These are phyloP conservation scores for Diplodia scrobiculata DNA, from an alignment of 2,329 filamentous ascomycete species.

Conservation along the genomic window DNA sequence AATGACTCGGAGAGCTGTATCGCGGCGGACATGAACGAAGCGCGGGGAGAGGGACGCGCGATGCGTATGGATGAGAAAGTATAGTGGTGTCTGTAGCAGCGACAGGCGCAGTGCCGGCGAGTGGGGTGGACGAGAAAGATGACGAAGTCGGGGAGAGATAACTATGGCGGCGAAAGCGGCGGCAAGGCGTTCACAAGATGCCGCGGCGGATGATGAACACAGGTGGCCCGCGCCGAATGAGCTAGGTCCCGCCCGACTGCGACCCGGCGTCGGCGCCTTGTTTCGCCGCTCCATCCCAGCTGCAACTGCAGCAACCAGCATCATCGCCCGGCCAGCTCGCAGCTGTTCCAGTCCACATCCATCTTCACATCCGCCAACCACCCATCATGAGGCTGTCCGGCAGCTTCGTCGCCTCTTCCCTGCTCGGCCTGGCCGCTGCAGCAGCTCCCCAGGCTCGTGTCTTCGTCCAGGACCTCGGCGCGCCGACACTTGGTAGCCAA, in stretches of 20 bases:
- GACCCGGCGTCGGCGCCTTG: slow-evolving; percentile 11
- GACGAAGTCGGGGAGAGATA: background rate
- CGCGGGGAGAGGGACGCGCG: background rate
- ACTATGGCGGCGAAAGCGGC: slow-evolving; percentile 22
- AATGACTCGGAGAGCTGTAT: slow-evolving; percentile 31
- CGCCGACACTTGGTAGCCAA: slow-evolving; percentile 37
- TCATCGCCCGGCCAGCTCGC: slow-evolving; percentile 12
- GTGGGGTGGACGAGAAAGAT: background rate
- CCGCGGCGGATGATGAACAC: slow-evolving; percentile 14
- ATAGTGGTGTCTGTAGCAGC: slow-evolving; percentile 7
- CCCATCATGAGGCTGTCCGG: slow-evolving; percentile 51
- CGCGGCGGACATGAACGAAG: slow-evolving; percentile 23
- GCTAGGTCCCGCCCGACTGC: background rate
- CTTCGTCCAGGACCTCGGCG: slow-evolving; percentile 24
- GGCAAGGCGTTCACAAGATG: slow-evolving; percentile 23
- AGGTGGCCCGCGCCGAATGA: background rate
- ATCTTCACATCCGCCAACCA: slow-evolving; percentile 28
- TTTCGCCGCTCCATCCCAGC: slow-evolving; percentile 15
- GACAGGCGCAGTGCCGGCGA: background rate
- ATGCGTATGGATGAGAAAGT: background rate
- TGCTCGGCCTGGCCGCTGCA: slow-evolving; percentile 41
- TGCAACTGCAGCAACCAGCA: slow-evolving; percentile 12
- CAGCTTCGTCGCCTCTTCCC: slow-evolving; percentile 45
- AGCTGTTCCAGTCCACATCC: slow-evolving; percentile 7
- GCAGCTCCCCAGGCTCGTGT: slow-evolving; percentile 12